Base-by-base conservation (phyloP, 2,329 filamentous ascomycete genomes). In the Aspergillus pseudoglaucus region DNA sequence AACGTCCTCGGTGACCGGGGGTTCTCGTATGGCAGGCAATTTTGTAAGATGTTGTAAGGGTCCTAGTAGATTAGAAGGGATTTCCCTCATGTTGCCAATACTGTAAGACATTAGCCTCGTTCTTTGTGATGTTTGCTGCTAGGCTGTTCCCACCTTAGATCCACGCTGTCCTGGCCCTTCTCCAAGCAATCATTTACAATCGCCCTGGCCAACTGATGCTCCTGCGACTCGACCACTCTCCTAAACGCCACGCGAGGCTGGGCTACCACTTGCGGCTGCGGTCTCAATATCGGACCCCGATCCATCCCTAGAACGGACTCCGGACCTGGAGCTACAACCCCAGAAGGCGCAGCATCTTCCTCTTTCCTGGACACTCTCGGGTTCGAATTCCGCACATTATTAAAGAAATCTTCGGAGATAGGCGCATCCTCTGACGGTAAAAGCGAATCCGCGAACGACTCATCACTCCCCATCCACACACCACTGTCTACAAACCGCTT, bases 391-490 rank as follows among this genome's bases (percentile, higher is more conserved):
- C 50, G 47, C 35, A 53, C 56, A 41, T 57, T 58, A 53, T 65
- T 54, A 42, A 66, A 47, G 41, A 69, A 57, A 40, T 72, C 68
- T 46, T 72, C 70, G 57, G 65, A 69, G 10, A 46, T 48, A 14
- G 62, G 58, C 14, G 61, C 56, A 62, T 70, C 68, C 44, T 66
- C 65, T 3, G 64, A 67, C 1, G 59, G 52, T 40, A 68, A 58
- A 40, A 66, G 58, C 35, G 62, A 60, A 6, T 64, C 62, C 2
- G 59, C 61, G 3, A 57, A 59, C 7, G 68, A 68, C 49, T 71
- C 69, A 55, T 75, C 72, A 54, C 71, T 74, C 2, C 66, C 69
- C 70, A 75, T 72, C 66, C 71, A 75, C 9, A 75, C 69, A 48
- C 72, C 72, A 57, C 70, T 73, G 49, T 75, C 72, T 23, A 72